These are phyloP conservation scores for Alternaria ventricosa DNA, from an alignment of 2,329 filamentous ascomycete species.

Conservation along the genomic window DNA sequence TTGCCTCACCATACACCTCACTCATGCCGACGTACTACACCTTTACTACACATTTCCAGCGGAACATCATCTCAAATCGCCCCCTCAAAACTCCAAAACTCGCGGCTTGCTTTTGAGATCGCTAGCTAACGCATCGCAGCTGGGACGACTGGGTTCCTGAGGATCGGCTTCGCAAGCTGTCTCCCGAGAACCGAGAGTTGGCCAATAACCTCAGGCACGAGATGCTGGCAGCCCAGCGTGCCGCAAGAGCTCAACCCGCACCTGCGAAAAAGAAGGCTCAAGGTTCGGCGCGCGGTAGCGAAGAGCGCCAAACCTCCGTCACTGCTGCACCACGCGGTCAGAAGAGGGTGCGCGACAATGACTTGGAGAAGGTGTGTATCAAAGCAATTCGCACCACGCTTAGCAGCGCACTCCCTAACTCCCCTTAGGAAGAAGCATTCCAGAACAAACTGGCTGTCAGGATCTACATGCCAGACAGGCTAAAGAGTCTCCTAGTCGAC, in stretches of 20 bases:
- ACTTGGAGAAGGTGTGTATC: slow-evolving; percentile 74
- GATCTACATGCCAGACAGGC: slow-evolving; percentile 82
- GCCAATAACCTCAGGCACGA: slow-evolving; percentile 75
- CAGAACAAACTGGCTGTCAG: slow-evolving; percentile 84
- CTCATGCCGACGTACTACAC: slow-evolving; percentile 17
- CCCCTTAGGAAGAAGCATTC: slow-evolving; percentile 81
- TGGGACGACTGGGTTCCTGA: slow-evolving; percentile 99
- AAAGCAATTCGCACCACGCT: neutral
- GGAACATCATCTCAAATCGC: neutral
- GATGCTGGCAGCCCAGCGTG: slow-evolving; percentile 65
- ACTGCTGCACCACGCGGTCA: slow-evolving; percentile 67
- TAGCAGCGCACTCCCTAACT: neutral
- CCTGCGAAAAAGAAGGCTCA: slow-evolving; percentile 63
- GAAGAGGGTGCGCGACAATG: slow-evolving; percentile 78
- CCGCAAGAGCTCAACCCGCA: slow-evolving; percentile 51
- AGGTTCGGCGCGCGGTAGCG: slow-evolving; percentile 74
- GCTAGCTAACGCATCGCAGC: slow-evolving; percentile 51
- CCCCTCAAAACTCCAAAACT: neutral
- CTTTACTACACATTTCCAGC: slow-evolving; percentile 1
- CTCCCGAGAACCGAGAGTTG: slow-evolving; percentile 91
- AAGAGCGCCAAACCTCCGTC: slow-evolving; percentile 72
- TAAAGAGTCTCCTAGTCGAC: slow-evolving; percentile 93
- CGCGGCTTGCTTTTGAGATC: neutral
- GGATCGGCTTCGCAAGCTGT: slow-evolving; percentile 92
- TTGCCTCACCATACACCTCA: slow-evolving; percentile 14